Base-by-base conservation (phyloP, 2,329 filamentous ascomycete species). In the Aspergillus niger region DNA sequence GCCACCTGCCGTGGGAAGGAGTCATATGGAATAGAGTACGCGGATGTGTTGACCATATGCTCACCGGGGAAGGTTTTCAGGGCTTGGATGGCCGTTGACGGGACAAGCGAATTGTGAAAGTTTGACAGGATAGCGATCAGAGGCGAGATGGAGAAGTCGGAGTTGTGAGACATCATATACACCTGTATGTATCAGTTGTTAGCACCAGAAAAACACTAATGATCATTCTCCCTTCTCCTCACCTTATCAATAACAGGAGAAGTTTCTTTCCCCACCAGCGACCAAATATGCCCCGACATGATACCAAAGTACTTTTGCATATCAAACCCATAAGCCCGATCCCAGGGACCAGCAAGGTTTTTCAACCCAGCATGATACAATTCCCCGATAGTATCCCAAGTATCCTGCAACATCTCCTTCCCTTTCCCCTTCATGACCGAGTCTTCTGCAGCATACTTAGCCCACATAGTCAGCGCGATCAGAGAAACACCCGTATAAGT, bases 301-400 rank as follows among this genome's bases (percentile, higher is more conserved):
- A 88, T 78, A 55, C 83, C 83, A 3, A 87, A 70, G 65, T 88
- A 88, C 6, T 80, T 75, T 57, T 86, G 87, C 85, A 88, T 87
- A 61, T 89, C 85, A 59, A 82, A 88, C 0, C 85, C 85, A 63
- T 89, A 89, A 0, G 81, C 77, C 0, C 86, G 81, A 70, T 89
- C 86, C 86, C 86, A 89, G 0, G 86, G 86, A 0, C 86, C 86
- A 2, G 86, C 86, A 51, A 88, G 79, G 62, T 88, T 89, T 64
- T 80, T 83, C 73, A 89, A 71, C 2, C 81, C 78, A 0, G 85
- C 81, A 56, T 88, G 83, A 77, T 85, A 89, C 1, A 89, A 77
- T 49, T 81, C 65, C 0, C 79, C 77, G 1, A 85, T 76, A 3
- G 79, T 77, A 4, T 79, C 74, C 86, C 85, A 88, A 0, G 82